Percentiles rank a stretch among this genome's conserved stretches.
These are phyloP conservation scores for Aspergillus bertholletiae DNA, from an alignment of 495 filamentous ascomycete species.

Conservation along the genomic window DNA sequence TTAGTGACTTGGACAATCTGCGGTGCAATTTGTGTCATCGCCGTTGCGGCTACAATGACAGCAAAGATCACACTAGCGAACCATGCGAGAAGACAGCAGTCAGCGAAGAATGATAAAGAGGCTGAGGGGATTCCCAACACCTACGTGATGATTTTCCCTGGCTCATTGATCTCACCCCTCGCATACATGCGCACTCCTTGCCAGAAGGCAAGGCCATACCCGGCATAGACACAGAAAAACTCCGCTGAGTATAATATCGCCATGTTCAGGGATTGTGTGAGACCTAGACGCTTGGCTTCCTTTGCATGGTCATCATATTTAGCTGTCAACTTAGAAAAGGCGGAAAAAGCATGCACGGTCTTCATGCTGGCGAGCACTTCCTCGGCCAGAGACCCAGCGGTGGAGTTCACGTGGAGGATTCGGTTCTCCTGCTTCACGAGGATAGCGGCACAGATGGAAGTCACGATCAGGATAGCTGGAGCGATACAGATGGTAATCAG, in stretches of 20 bases:
- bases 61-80: slow-evolving; percentile 26
- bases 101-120: not conserved
- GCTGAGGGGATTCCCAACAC: slow-evolving; percentile 13
- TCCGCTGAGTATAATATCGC: slow-evolving; percentile 39
- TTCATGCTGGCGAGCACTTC: slow-evolving; percentile 40
- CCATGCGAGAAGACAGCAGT: not conserved
- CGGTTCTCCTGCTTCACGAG: slow-evolving; percentile 16
- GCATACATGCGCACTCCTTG: slow-evolving; percentile 37
- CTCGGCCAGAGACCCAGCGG: slow-evolving; percentile 36
- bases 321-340: slow-evolving; percentile 26
- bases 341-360: slow-evolving; percentile 49
- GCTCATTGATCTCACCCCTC: slow-evolving; percentile 21
- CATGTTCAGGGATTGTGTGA: slow-evolving; percentile 27
- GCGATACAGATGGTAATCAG: slow-evolving; percentile 31
- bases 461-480: slow-evolving; percentile 20
- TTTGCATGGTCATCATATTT: slow-evolving; percentile 28
- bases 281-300: slow-evolving; percentile 19
- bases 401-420: slow-evolving; percentile 11
- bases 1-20: slow-evolving; percentile 39
- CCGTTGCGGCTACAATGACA: slow-evolving; percentile 19
- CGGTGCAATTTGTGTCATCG: slow-evolving; percentile 16
- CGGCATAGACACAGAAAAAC: slow-evolving; percentile 36
- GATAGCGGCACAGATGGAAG: slow-evolving; percentile 6
- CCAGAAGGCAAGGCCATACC: slow-evolving; percentile 49
- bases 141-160: slow-evolving; percentile 42